Evolutionary conservation across 306 rosid species (phyloP).

Genomic region (Quercus gilva): DNA sequence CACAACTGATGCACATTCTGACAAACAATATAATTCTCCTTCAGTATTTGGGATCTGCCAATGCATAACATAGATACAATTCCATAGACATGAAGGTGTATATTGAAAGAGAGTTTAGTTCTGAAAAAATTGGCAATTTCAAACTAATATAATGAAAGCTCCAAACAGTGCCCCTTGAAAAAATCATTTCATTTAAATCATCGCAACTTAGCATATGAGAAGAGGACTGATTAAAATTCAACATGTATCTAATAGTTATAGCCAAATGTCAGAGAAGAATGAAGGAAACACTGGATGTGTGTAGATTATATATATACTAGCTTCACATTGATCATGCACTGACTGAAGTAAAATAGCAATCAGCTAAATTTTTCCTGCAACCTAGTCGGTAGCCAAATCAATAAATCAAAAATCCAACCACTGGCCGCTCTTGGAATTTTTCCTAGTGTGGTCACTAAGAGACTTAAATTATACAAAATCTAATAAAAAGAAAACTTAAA

Average conservation of each 20-base stretch:
- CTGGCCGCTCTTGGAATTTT: no score
- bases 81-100: background rate
- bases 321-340: conserved; percentile 77
- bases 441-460: no score
- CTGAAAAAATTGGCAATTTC: background rate
- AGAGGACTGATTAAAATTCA: no score
- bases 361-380: conserved; percentile 50
- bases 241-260: background rate
- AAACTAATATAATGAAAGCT: background rate
- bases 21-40: conserved; percentile 34
- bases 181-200: background rate
- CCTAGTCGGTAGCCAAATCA: conserved; percentile 64
- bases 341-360: conserved; percentile 64
- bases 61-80: conserved; percentile 1
- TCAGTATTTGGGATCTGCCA: conserved; percentile 66
- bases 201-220: no score
- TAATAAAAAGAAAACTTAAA: no score
- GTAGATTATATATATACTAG: conserved; percentile 65
- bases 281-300: conserved; percentile 12
- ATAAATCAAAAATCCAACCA: conserved; percentile 30
- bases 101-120: background rate
- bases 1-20: conserved; percentile 48
- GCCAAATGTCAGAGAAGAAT: background rate
- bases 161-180: background rate
- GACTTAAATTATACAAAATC: no score